These are phyloP conservation scores for Elasticomyces elasticus DNA, from an alignment of 495 filamentous ascomycete genomes.

Conservation along the genomic window DNA sequence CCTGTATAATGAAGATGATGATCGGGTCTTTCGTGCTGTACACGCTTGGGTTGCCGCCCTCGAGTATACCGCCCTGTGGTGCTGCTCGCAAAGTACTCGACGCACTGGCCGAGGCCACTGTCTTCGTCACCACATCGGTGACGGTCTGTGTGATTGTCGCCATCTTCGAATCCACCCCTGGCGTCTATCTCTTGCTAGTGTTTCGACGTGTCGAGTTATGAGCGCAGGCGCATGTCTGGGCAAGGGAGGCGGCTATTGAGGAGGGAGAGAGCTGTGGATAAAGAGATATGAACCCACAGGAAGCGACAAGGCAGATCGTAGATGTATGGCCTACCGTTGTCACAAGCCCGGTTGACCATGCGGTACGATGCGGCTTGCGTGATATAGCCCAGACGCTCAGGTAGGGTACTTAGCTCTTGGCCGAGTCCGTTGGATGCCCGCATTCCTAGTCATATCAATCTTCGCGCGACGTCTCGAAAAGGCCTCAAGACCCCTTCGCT, in stretches of 20 bases:
- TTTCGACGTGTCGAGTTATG: no score
- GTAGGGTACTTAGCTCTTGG: not conserved
- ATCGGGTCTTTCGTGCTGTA: slow-evolving; percentile 80
- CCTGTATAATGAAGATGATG: slow-evolving; percentile 90
- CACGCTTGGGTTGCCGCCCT: slow-evolving; percentile 58
- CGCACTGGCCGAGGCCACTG: slow-evolving; percentile 16
- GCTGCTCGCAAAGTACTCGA: slow-evolving; percentile 32
- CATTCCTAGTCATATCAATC: not conserved
- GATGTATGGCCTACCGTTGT: not conserved
- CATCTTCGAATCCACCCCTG: no score
- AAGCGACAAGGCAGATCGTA: not conserved
- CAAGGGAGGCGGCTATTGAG: not conserved
- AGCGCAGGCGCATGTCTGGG: not conserved
- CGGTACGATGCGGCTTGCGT: not conserved
- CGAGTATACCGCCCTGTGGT: slow-evolving; percentile 60
- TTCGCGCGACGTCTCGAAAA: not conserved
- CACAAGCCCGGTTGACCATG: not conserved
- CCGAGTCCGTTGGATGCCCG: not conserved
- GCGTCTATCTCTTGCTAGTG: no score
- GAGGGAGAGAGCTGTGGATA: not conserved
- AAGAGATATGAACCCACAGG: not conserved
- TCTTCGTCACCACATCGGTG: slow-evolving; percentile 23
- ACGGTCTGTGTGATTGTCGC: slow-evolving; percentile 14
- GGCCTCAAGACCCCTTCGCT: not conserved
- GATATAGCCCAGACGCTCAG: not conserved